phyloP scores from a whole-genome alignment of 495 filamentous ascomycete species.

The Penicillium pancosmium region DNA sequence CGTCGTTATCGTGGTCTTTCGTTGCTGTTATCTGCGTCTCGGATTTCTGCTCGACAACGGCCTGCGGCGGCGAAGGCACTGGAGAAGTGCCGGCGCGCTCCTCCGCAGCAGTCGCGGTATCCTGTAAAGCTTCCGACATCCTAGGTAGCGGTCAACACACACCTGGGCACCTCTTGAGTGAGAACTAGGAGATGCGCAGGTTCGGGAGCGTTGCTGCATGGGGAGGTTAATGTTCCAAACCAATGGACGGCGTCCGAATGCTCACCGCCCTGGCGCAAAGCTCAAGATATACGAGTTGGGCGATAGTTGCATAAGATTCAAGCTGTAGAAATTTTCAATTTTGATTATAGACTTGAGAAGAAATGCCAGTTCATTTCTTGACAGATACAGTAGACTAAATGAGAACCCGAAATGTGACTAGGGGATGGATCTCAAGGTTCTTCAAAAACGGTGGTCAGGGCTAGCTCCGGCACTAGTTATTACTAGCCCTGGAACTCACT shows the following conservation, averaged over 20 bases:
- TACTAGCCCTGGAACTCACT: no score
- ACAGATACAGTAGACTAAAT: no score
- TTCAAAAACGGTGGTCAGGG: no score
- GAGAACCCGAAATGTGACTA: no score
- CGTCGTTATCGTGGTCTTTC: constrained; percentile 16
- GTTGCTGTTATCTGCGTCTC: constrained; percentile 9
- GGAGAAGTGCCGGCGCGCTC: constrained; percentile 5
- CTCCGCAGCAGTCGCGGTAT: constrained; percentile 1
- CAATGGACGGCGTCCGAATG: neutral
- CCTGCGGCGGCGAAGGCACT: constrained; percentile 10
- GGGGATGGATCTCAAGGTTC: no score
- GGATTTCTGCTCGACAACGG: constrained; percentile 14
- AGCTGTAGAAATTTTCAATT: no score
- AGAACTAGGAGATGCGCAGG: constrained; percentile 5
- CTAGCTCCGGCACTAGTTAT: no score
- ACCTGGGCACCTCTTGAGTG: constrained; percentile 1
- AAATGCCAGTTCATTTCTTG: no score
- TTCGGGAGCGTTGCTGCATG: neutral
- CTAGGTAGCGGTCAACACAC: constrained; percentile 12
- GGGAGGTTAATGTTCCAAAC: neutral
- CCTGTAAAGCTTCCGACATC: constrained; percentile 18
- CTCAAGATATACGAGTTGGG: neutral
- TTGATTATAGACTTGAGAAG: no score
- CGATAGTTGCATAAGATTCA: no score
- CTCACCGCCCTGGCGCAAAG: constrained; percentile 9